Percentiles rank a stretch among this genome's conserved stretches.
These are phyloP conservation scores for Brassica juncea DNA, from an alignment of 345 rosid genomes.

Conservation along the genomic window DNA sequence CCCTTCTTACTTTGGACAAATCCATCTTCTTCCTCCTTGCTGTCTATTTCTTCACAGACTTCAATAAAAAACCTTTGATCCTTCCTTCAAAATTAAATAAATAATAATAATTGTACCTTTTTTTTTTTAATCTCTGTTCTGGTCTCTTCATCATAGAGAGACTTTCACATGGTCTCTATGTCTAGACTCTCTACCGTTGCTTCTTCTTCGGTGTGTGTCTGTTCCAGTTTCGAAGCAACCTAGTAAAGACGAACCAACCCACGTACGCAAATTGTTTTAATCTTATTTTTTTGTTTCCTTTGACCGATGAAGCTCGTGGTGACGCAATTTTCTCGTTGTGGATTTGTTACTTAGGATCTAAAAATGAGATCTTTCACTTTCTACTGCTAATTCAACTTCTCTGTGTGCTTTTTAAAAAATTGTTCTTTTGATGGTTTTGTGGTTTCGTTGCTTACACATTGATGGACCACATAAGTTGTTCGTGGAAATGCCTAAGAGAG, in stretches of 20 bases:
- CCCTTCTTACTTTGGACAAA: slow-evolving; percentile 22
- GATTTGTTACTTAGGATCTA: slow-evolving; percentile 53
- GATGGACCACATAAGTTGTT: slow-evolving; percentile 35
- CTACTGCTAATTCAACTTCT: slow-evolving; percentile 32
- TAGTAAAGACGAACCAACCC: slow-evolving; percentile 45
- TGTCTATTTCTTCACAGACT: slow-evolving; percentile 35
- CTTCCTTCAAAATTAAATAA: background rate
- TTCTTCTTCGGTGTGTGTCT: slow-evolving; percentile 50
- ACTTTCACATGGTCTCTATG: background rate
- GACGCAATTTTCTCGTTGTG: slow-evolving; percentile 18
- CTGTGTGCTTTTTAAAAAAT: slow-evolving; percentile 31
- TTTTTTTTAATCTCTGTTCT: background rate
- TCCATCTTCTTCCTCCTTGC: slow-evolving; percentile 3
- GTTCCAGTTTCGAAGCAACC: slow-evolving; percentile 50
- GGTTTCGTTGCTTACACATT: slow-evolving; percentile 17
- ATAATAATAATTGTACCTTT: background rate
- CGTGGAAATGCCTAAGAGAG: slow-evolving; percentile 24
- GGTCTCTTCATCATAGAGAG: slow-evolving; percentile 10
- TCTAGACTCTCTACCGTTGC: slow-evolving; percentile 6
- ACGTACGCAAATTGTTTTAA: slow-evolving; percentile 44
- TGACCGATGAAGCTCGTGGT: slow-evolving; percentile 8
- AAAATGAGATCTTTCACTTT: slow-evolving; percentile 52
- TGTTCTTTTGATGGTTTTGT: background rate
- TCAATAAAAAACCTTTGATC: slow-evolving; percentile 28
- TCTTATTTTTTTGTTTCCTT: background rate